phyloP scores from a whole-genome alignment of 306 rosid species.

The Pueraria montana region DNA sequence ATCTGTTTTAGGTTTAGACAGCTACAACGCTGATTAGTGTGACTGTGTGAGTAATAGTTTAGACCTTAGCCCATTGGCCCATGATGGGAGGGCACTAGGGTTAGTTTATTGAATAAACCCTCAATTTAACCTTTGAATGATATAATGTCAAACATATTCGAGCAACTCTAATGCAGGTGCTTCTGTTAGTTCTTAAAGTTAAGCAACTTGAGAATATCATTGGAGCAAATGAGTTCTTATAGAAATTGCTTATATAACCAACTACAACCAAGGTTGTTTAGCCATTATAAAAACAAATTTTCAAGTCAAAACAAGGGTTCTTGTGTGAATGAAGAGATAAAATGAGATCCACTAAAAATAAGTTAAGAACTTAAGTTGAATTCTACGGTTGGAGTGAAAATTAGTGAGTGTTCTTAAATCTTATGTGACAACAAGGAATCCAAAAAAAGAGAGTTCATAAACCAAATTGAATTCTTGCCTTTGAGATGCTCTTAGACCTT shows the following conservation, averaged over 20 bases:
- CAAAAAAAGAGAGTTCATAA: no score
- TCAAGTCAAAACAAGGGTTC: neutral
- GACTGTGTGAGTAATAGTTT: neutral
- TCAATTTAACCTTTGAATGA: neutral
- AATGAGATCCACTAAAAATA: neutral
- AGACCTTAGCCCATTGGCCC: neutral
- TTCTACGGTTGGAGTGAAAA: neutral
- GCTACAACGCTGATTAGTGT: neutral
- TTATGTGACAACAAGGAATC: no score
- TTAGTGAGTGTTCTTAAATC: neutral
- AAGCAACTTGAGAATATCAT: neutral
- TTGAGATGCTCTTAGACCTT: neutral
- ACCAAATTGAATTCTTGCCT: neutral
- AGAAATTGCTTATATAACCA: neutral
- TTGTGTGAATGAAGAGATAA: neutral
- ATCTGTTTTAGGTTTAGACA: neutral
- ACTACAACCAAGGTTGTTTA: neutral
- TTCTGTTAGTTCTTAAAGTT: neutral
- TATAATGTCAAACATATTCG: neutral
- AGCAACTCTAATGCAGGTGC: neutral
- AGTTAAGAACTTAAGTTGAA: neutral
- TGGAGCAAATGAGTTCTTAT: neutral
- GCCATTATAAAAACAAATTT: neutral
- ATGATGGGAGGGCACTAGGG: neutral
- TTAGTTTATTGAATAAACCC: slow-evolving; percentile 31